Evolutionary conservation across 768 basidiomycete genomes (phyloP), one percentile per base, ranked within the genome.

Genomic region (Chalciporus piperatus): DNA sequence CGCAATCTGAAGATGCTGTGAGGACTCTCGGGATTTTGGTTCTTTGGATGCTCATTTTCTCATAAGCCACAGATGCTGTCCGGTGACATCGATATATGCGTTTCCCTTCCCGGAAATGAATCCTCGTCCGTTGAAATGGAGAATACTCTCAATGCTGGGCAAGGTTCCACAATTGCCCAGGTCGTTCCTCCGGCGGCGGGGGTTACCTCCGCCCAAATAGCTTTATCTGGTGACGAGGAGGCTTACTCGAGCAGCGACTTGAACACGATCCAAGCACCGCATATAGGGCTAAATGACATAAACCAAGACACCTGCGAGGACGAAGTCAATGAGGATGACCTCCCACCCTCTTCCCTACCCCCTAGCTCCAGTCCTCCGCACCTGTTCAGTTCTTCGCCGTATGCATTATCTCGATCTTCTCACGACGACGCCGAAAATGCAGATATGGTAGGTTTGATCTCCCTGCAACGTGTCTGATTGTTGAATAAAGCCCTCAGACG

Each of bases 331-430:
- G 54, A 49, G 17, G 47, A 52, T 12, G 45, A 59, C 12, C 22
- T 54, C 8, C 48, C 35, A 19, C 45, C 37, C 3, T 66, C 66
- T 47, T 63, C 66, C 41, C 51, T 57, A 12, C 68, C 60, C 32
- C 78, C 76, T 23, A 76, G 73, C 53, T 82, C 81, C 10, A 82
- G 78, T 55, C 79, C 81, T 44, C 58, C 63, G 8, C 61, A 64
- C 16, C n/a, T 74, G 37, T 72, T 79, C 59, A 69, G 72, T 53
- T 71, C 77, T 43, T 76, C 78, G 7, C 73, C 77, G 5, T 55
- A 62, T n/a, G 58, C 53, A 28, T 68, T 63, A 12, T 72, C 74
- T 23, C 66, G 66, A 38, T 69, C 70, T 19, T 66, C 68, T 2
- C 53, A 47, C 6, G 35, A 38, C 10, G 56, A 37, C 16, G 13